Conservation (phyloP, 805 yeast species). For the Pichia nakasei region DNA sequence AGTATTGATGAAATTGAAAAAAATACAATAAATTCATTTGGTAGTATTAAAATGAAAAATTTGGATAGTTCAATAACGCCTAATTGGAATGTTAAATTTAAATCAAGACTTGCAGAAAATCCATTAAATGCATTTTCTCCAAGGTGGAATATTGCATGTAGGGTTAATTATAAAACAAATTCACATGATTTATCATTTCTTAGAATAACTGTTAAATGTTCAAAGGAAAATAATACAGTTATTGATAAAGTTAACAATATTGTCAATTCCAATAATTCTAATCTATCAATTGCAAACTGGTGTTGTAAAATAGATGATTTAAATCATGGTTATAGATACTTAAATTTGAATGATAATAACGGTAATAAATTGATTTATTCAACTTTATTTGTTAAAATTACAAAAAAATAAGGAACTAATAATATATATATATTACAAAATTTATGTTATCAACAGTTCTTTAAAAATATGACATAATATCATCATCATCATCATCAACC, state of each 20-base stretch:
- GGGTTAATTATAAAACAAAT: conserved; percentile 31
- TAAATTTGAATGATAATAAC: conserved; percentile 63
- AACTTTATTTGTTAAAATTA: conserved; percentile 32
- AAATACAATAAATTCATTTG: too few species aligned
- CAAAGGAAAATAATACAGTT: conserved; percentile 16
- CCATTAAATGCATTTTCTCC: conserved; percentile 81
- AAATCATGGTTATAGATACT: conserved; percentile 72
- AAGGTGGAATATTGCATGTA: conserved; percentile 55
- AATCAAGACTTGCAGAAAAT: conserved; percentile 29
- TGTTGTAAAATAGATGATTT: conserved; percentile 55
- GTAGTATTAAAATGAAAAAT: neutral
- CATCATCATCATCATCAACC: conserved; percentile 23
- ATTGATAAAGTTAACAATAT: conserved; percentile 4
- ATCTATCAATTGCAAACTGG: conserved; percentile 42
- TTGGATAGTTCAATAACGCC: neutral
- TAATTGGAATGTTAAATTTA: conserved; percentile 16
- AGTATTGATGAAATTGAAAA: neutral
- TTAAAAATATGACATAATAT: conserved; percentile 26
- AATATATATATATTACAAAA: neutral
- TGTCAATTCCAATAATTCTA: neutral
- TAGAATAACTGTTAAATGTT: conserved; percentile 37
- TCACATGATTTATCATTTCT: conserved; percentile 45
- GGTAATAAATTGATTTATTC: conserved; percentile 67
- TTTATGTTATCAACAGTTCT: neutral
- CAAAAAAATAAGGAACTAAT: conserved; percentile 12